phyloP scores from a whole-genome alignment of 2,329 filamentous ascomycete genomes.

The Beauveria pseudobassiana region DNA sequence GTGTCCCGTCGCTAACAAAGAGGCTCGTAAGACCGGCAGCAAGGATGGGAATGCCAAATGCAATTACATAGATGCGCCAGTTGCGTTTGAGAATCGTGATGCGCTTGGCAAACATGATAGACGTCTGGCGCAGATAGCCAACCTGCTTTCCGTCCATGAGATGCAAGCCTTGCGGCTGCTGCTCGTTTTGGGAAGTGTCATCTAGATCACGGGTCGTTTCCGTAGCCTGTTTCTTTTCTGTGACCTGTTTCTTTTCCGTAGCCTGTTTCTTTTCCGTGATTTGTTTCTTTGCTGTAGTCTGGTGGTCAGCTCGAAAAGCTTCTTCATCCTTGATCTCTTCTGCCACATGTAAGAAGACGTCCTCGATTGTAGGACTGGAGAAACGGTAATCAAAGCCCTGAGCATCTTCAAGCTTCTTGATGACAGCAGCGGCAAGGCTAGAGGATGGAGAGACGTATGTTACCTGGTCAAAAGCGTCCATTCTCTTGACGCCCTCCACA shows the following conservation, averaged over 20 bases:
- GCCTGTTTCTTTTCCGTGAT: constrained; percentile 17
- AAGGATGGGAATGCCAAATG: constrained; percentile 69
- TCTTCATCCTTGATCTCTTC: constrained; percentile 63
- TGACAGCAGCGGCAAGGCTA: constrained; percentile 60
- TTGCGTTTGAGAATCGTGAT: constrained; percentile 71
- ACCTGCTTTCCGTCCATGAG: constrained; percentile 64
- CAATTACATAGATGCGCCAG: constrained; percentile 66
- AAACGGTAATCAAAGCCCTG: constrained; percentile 74
- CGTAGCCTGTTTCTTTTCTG: constrained; percentile 18
- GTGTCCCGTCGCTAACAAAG: constrained; percentile 55
- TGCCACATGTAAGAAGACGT: constrained; percentile 81
- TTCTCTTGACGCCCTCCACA: constrained; percentile 49
- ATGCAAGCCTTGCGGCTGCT: constrained; percentile 33
- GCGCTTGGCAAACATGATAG: constrained; percentile 71
- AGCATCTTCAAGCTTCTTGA: constrained; percentile 58
- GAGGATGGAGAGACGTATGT: constrained; percentile 68
- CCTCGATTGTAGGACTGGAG: constrained; percentile 83
- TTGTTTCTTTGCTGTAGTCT: constrained; percentile 18
- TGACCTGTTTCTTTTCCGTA: constrained; percentile 17
- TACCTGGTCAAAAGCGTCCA: constrained; percentile 60
- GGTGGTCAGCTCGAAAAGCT: constrained; percentile 20
- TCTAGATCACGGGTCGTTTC: constrained; percentile 16
- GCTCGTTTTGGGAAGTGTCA: constrained; percentile 17
- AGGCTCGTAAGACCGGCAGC: constrained; percentile 73
- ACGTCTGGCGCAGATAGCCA: constrained; percentile 60